Conservation (phyloP, 2,329 filamentous ascomycete genomes). For the Fusarium goolgardi region DNA sequence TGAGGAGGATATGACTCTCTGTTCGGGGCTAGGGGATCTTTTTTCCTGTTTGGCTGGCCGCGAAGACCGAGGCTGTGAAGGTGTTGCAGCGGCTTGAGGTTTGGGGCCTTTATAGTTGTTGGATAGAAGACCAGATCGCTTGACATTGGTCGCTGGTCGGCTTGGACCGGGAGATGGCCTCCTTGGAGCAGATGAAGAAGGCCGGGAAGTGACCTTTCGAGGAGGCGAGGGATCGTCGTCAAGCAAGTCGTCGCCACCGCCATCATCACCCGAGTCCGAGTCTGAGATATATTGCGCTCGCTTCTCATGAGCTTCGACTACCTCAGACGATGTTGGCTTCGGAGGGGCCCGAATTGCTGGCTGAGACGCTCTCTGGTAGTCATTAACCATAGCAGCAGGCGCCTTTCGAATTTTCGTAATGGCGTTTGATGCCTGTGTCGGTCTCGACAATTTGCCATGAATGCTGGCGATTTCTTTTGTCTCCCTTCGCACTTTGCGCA, state of each 20-base stretch:
- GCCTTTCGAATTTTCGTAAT: slow-evolving; percentile 60
- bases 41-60: slow-evolving; percentile 20
- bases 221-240: slow-evolving; percentile 32
- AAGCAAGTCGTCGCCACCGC: slow-evolving; percentile 38
- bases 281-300: slow-evolving; percentile 57
- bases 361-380: slow-evolving; percentile 60
- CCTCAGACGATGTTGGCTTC: slow-evolving; percentile 39
- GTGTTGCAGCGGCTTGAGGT: slow-evolving; percentile 23
- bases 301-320: slow-evolving; percentile 50
- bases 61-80: slow-evolving; percentile 19
- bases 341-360: slow-evolving; percentile 48
- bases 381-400: slow-evolving; percentile 65
- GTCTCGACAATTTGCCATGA: slow-evolving; percentile 58
- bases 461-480: slow-evolving; percentile 64
- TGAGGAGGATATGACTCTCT: slow-evolving; percentile 38
- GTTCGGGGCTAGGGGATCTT: slow-evolving; percentile 31
- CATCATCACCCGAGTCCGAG: slow-evolving; percentile 48
- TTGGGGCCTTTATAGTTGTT: slow-evolving; percentile 45
- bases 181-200: slow-evolving; percentile 40
- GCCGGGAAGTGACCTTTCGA: slow-evolving; percentile 19
- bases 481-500: slow-evolving; percentile 68
- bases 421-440: slow-evolving; percentile 48
- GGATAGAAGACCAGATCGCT: slow-evolving; percentile 45
- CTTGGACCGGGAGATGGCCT: slow-evolving; percentile 16
- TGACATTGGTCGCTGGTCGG: slow-evolving; percentile 14